Conservation (phyloP, 345 rosid genomes). For the Eucalyptus erythrocorys region DNA sequence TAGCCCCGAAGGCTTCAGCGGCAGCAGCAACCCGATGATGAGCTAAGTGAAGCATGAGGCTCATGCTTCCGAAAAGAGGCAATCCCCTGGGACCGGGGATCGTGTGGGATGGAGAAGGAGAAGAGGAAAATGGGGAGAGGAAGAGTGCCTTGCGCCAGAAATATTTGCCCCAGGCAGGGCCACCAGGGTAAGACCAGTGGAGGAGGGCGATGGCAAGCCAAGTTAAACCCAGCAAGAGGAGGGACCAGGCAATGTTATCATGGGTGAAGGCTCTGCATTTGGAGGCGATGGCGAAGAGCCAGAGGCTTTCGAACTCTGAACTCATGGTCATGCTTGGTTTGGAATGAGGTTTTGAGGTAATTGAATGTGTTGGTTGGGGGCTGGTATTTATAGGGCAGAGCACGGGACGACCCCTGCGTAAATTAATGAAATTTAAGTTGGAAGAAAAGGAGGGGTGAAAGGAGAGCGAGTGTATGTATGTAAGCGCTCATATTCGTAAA, state of each 20-base stretch:
- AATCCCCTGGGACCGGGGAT: constrained; percentile 43
- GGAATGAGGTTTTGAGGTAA: not conserved
- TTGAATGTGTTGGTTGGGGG: not conserved
- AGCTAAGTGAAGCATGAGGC: constrained; percentile 31
- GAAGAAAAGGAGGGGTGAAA: not conserved
- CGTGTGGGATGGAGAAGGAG: not conserved
- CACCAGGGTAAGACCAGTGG: constrained; percentile 34
- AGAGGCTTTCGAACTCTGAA: not conserved
- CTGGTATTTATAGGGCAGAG: not conserved
- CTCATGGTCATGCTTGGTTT: not conserved
- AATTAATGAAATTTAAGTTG: not conserved
- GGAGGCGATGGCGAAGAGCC: constrained; percentile 13
- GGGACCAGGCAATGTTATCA: not conserved
- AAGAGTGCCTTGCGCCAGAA: not conserved
- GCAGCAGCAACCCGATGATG: constrained; percentile 32
- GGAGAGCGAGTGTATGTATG: not conserved
- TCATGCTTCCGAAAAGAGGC: constrained; percentile 39
- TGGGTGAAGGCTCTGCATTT: constrained; percentile 13
- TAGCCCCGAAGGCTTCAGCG: constrained; percentile 10
- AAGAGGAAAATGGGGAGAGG: not conserved
- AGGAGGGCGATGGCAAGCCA: constrained; percentile 12
- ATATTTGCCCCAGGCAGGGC: constrained; percentile 41
- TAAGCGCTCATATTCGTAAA: not conserved
- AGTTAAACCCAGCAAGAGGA: constrained; percentile 2
- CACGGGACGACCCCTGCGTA: not conserved